Evolutionary conservation across 148 eudicot species (phyloP), one percentile per base, ranked within the genome.

Genomic region (Rheum nobile): DNA sequence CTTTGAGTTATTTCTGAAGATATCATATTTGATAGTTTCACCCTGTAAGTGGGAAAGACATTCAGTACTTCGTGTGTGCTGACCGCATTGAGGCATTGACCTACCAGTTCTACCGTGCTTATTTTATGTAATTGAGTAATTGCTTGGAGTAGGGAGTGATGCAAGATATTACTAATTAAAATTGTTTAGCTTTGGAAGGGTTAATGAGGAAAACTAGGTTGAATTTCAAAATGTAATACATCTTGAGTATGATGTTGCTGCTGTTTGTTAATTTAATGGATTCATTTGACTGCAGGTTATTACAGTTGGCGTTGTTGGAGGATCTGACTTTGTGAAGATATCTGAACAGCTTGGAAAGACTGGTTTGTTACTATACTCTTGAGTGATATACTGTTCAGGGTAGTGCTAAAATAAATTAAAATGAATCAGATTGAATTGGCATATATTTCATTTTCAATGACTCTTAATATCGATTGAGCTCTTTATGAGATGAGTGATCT

Each of bases 291-390:
- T 75, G 65, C 84, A 95, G 97, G 97, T 91, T 78, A 88, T 90
- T 14, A 83, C 93, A 47, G 82, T 95, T 77, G 99, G 99, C 75
- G 88, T 95, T 68, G 99, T 91, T 84, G 99, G 99, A 71, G 99
- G 99, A 77, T 95, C 99, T 21, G 97, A 95, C 82, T 85, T 91
- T 26, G 85, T 85, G 77, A 95, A 95, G 90, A 95, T 92, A 80
- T 87, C 99, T 28, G 99, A 95, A 80, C 99, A 95, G 83, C 96
- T 95, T 67, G 99, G 99, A n/a, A 82, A 79, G 50, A 67, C 96
- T 83, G 97, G 98, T 94, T 48, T 71, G 67, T 59, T 78, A 72
- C 52, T 75, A 41, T 47, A 71, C 26, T 42, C 44, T 28, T 67
- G 42, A 38, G 52, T 29, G 38, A 17, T 32, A 16, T 68, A 16